Conservation (phyloP, 1,284 basidiomycete species). For the Sparassis latifolia region DNA sequence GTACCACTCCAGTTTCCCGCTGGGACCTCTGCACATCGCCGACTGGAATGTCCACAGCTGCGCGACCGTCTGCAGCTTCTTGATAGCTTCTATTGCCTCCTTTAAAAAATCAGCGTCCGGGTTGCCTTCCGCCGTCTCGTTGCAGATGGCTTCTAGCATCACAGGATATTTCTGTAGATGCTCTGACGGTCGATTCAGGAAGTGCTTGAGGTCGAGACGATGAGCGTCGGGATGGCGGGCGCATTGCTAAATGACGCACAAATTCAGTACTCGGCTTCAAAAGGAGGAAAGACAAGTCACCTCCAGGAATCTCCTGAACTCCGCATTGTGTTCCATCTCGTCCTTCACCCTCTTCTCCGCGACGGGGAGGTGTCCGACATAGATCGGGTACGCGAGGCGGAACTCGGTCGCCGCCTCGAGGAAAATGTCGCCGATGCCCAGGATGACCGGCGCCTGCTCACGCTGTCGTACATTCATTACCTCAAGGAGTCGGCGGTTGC, state of each 20-base stretch:
- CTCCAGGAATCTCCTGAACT: constrained; percentile 86
- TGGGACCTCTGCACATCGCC: constrained; percentile 73
- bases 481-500: constrained; percentile 79
- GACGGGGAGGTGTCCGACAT: constrained; percentile 79
- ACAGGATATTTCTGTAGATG: constrained; percentile 90
- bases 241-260: constrained; percentile 34
- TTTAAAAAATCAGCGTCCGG: constrained; percentile 75
- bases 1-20: constrained; percentile 81
- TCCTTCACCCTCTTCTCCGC: constrained; percentile 85
- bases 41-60: constrained; percentile 83
- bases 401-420: constrained; percentile 87
- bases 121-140: constrained; percentile 71
- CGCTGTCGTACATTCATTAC: constrained; percentile 83
- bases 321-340: constrained; percentile 76
- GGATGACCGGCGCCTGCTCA: constrained; percentile 81
- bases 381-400: constrained; percentile 78
- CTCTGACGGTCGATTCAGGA: constrained; percentile 81
- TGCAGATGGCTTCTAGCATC: constrained; percentile 80
- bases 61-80: constrained; percentile 68
- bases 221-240: constrained; percentile 63
- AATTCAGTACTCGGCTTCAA: not conserved
- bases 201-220: constrained; percentile 82
- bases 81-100: constrained; percentile 73
- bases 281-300: constrained; percentile 35
- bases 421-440: constrained; percentile 87